Evolutionary conservation across 208 protist species (phyloP).

Genomic region (Leishmania lainsoni): DNA sequence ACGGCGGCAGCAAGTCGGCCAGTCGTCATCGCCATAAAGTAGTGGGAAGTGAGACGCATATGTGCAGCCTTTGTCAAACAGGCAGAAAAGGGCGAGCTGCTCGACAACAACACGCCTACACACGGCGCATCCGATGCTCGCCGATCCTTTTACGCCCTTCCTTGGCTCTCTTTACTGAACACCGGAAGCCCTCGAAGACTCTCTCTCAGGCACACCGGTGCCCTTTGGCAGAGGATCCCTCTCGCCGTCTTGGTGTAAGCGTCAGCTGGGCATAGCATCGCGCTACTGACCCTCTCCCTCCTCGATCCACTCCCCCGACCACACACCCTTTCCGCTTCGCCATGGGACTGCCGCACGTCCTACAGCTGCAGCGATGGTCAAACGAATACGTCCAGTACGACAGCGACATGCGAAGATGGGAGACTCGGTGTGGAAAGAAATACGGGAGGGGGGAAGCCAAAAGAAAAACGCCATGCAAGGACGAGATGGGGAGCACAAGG

Average conservation of each 20-base stretch:
- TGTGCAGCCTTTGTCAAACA: neutral
- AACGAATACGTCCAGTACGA: neutral
- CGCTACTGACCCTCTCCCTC: neutral
- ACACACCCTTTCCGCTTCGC: neutral
- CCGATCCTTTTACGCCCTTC: neutral
- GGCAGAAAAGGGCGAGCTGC: neutral
- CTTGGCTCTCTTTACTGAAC: neutral
- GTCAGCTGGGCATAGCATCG: neutral
- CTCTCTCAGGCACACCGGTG: neutral
- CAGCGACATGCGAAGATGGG: neutral
- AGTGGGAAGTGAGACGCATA: neutral
- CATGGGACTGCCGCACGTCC: neutral
- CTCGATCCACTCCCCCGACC: neutral
- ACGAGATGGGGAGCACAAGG: neutral
- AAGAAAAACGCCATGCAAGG: neutral
- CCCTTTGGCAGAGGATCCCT: neutral
- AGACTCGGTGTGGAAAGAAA: neutral
- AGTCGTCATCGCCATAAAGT: neutral
- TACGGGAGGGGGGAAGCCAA: neutral
- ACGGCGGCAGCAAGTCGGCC: neutral
- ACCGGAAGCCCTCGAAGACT: neutral
- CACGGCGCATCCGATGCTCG: neutral
- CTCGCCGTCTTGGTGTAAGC: neutral
- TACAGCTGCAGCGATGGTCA: neutral
- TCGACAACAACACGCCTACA: neutral